Conservation (phyloP, 23 red algal genomes). For the Cyanidioschyzon merolae region DNA sequence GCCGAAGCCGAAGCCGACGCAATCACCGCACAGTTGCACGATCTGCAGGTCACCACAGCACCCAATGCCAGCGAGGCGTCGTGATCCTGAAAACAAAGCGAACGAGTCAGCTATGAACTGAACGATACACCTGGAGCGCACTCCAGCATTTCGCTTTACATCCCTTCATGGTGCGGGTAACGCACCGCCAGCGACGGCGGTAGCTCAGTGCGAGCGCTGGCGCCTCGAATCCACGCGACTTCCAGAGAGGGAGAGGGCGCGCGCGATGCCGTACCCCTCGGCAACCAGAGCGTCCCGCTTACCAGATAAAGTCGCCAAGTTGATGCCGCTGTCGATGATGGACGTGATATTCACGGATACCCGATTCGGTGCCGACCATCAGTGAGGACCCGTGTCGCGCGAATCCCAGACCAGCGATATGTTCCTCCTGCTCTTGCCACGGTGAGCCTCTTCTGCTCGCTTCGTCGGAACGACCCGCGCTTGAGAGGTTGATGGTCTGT, state of each 20-base stretch:
- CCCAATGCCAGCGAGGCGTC: background rate
- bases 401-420: background rate
- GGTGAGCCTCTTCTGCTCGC: background rate
- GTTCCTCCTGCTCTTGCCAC: background rate
- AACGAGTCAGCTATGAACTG: too few relatives aligned
- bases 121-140: too few relatives aligned
- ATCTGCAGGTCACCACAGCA: background rate
- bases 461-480: background rate
- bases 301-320: background rate
- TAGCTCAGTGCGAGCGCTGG: too few relatives aligned
- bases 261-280: too few relatives aligned
- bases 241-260: too few relatives aligned
- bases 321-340: background rate
- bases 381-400: background rate
- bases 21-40: background rate
- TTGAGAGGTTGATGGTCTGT: background rate
- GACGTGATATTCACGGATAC: background rate
- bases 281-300: background rate
- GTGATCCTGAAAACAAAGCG: background rate
- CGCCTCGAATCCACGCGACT: too few relatives aligned
- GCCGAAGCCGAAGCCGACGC: background rate
- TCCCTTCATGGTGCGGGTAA: too few relatives aligned
- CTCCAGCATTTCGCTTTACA: too few relatives aligned
- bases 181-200: too few relatives aligned
- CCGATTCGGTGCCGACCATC: conserved; percentile 3